A percentile compares a stretch with the other conserved stretches of the same genome.
Evolutionary conservation across 2,329 filamentous ascomycete genomes (phyloP).

Genomic region (Colletotrichum spaethianum): DNA sequence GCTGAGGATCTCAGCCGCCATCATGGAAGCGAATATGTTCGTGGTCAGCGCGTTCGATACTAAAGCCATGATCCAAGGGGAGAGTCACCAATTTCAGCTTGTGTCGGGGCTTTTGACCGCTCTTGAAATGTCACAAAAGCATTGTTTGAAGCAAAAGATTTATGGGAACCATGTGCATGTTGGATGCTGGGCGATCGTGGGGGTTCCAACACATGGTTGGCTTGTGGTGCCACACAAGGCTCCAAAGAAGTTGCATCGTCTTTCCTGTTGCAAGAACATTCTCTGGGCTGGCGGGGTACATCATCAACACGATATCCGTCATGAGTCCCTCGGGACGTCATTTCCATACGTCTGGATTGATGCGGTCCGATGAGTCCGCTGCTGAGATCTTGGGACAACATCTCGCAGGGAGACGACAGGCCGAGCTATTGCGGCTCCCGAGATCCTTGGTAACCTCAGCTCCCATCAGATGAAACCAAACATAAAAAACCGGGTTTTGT

Average conservation of each 20-base stretch:
- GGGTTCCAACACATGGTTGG: not conserved
- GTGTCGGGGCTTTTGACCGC: not conserved
- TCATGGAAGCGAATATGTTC: not conserved
- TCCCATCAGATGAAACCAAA: not conserved
- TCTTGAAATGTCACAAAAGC: not conserved
- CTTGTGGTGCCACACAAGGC: not conserved
- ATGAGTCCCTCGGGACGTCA: not conserved
- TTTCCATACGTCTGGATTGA: not conserved
- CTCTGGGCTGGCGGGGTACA: not conserved
- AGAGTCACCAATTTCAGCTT: not conserved
- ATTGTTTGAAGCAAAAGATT: not conserved
- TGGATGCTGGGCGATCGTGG: not conserved
- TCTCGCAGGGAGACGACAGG: constrained; percentile 4
- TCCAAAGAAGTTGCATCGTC: not conserved
- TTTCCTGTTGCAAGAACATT: not conserved
- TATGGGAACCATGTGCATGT: not conserved
- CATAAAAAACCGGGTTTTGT: not conserved
- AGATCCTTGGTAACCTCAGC: not conserved
- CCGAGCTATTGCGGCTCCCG: constrained; percentile 1
- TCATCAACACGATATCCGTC: too few species aligned
- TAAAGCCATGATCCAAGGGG: not conserved
- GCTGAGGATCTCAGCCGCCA: not conserved
- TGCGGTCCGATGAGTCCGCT: not conserved
- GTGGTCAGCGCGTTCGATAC: not conserved
- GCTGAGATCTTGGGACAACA: too few species aligned